Evolutionary conservation across 2,329 filamentous ascomycete species (phyloP).

Genomic region (Aspergillus sp.): DNA sequence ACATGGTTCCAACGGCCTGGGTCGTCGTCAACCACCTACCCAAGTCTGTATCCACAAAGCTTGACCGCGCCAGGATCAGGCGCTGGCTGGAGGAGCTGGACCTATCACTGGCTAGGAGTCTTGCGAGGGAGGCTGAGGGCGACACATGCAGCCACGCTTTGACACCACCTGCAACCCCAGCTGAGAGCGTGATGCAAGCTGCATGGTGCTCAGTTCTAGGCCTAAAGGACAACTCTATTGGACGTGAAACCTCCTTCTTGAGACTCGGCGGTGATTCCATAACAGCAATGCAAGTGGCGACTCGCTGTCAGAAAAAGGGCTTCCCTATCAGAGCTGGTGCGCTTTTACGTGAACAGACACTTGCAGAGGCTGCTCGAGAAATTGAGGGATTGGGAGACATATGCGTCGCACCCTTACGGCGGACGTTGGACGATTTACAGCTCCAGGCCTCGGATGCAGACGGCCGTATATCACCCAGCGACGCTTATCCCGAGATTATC

Average conservation of each 20-base stretch:
- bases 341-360: too few species aligned
- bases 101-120: too few species aligned
- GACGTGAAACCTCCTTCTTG: conserved; percentile 2
- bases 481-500: too few species aligned
- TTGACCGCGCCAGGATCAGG: conserved; percentile 8
- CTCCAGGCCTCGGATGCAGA: too few species aligned
- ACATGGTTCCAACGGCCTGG: conserved; percentile 9
- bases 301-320: too few species aligned
- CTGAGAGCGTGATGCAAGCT: not conserved
- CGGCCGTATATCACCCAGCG: too few species aligned
- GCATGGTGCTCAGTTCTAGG: not conserved
- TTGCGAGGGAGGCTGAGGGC: not conserved
- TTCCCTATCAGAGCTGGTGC: too few species aligned
- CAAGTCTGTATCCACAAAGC: conserved; percentile 3
- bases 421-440: too few species aligned
- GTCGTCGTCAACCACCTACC: not conserved
- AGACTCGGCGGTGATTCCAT: conserved; percentile 10
- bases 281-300: conserved; percentile 7
- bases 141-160: not conserved
- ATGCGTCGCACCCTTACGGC: too few species aligned
- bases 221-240: not conserved
- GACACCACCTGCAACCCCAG: not conserved
- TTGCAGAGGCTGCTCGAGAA: too few species aligned
- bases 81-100: conserved; percentile 5
- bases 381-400: too few species aligned